Conservation (phyloP, 805 yeast species). For the Barnettozyma pratensis region DNA sequence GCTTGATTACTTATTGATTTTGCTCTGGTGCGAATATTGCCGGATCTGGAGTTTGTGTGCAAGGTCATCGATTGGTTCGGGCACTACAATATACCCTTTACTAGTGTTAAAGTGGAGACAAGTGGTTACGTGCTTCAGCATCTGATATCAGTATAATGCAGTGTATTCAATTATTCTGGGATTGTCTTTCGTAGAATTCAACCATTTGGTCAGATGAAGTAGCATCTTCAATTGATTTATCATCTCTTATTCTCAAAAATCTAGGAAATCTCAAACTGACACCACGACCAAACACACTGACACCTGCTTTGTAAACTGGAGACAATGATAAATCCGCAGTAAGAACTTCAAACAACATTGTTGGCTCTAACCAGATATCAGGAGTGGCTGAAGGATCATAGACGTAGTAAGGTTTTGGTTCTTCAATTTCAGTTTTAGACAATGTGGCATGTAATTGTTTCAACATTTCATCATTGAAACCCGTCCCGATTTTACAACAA, state of each 20-base stretch:
- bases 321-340: constrained; percentile 88
- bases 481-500: constrained; percentile 96
- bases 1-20: background rate
- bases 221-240: constrained; percentile 80
- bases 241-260: constrained; percentile 78
- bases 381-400: constrained; percentile 75
- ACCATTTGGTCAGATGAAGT: constrained; percentile 80
- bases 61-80: too few species aligned
- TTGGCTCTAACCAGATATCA: constrained; percentile 94
- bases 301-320: constrained; percentile 86
- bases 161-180: constrained; percentile 3
- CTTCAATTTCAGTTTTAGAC: constrained; percentile 57
- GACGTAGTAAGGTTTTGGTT: constrained; percentile 63
- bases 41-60: background rate
- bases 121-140: too few species aligned
- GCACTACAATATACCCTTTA: too few species aligned
- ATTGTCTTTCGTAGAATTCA: constrained; percentile 77
- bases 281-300: constrained; percentile 68
- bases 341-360: constrained; percentile 75
- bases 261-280: constrained; percentile 87
- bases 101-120: too few species aligned
- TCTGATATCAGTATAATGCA: too few species aligned
- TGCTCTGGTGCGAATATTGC: background rate
- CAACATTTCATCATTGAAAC: constrained; percentile 84
- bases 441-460: constrained; percentile 53